Percentiles rank a stretch among this genome's conserved stretches.
phyloP scores from a whole-genome alignment of 2,329 filamentous ascomycete genomes.

The Mycosphaerelloides madeirae region DNA sequence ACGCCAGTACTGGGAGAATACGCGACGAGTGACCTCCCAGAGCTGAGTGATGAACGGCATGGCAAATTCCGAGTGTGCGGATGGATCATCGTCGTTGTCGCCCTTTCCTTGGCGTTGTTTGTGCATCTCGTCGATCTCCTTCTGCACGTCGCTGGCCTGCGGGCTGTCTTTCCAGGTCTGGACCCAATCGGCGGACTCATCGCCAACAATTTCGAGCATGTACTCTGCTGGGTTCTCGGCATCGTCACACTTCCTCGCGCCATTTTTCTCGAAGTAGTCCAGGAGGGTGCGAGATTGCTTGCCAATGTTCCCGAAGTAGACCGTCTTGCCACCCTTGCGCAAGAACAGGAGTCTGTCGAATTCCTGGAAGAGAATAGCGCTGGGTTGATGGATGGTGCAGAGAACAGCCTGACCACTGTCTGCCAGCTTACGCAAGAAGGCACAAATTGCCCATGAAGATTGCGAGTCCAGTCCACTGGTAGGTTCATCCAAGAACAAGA shows the following conservation, averaged over 20 bases:
- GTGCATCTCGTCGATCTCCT: conserved; percentile 39
- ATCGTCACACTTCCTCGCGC: conserved; percentile 53
- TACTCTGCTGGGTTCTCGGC: conserved; percentile 69
- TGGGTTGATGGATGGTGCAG: conserved; percentile 46
- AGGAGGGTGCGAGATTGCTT: conserved; percentile 38
- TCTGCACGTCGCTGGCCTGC: conserved; percentile 30
- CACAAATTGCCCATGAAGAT: conserved; percentile 59
- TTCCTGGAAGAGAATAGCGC: conserved; percentile 41
- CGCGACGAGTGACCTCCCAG: conserved; percentile 36
- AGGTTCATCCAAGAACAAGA: conserved; percentile 60
- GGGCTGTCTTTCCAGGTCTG: conserved; percentile 36
- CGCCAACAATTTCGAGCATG: conserved; percentile 56
- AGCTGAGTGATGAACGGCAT: conserved; percentile 38
- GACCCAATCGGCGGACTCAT: conserved; percentile 39
- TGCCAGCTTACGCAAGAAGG: conserved; percentile 59
- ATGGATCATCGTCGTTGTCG: conserved; percentile 28
- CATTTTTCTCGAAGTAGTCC: conserved; percentile 58
- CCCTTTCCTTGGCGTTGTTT: conserved; percentile 30
- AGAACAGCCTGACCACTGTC: conserved; percentile 43
- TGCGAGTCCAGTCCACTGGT: conserved; percentile 59
- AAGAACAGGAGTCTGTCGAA: conserved; percentile 45
- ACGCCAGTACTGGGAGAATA: conserved; percentile 44
- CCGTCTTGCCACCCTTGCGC: conserved; percentile 41
- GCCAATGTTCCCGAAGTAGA: conserved; percentile 47
- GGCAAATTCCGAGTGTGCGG: conserved; percentile 40